Base-by-base conservation (phyloP, 2,329 filamentous ascomycete species). In the Elsinoe fawcettii region DNA sequence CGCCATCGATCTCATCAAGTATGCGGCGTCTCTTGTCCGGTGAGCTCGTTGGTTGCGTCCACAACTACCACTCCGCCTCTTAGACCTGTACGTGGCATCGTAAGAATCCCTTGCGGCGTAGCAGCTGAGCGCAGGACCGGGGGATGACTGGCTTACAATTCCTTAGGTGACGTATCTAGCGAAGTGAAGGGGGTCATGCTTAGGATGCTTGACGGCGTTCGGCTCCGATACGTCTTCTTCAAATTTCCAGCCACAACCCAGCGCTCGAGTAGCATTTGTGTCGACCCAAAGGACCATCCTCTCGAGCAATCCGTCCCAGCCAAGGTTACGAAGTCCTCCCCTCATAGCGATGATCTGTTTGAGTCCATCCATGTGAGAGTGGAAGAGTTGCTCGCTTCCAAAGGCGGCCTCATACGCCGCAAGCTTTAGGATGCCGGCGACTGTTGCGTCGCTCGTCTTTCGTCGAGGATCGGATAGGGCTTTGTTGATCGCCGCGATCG, bases 391-490 rank as follows among this genome's bases (percentile, higher is more conserved):
- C 22, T 69, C 62, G 16, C 70, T 67, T 20, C 77, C 77, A 60
- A 74, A 77, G 59, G 78, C 73, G 14, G 75, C 75, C 61, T 80
- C 77, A 62, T 76, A 80, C 59, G 73, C 74, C 8, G 76, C 77
- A 75, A 80, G 76, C 60, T 78, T 76, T 22, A 74, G 74, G 2
- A 77, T 74, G 2, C 76, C 76, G 7, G 72, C 73, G 54, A 79
- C 70, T 22, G 77, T 59, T 11, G 70, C 70, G 61, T 78, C 75
- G 59, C 65, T 72, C n/a, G n/a, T 30, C 9, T 14, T 32, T 12
- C 39, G 36, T 18, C 39, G 16, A 3, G 53, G 53, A 34, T 56
- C 53, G 8, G 20, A n/a, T 2, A 56, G 39, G n/a, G 53, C 53
- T 12, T 56, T 22, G 25, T 46, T 56, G 39, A 56, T 44, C 23